A percentile compares a stretch with the other conserved stretches of the same genome.
phyloP scores from a whole-genome alignment of 768 basidiomycete genomes.

The Basidioascus undulatus region DNA sequence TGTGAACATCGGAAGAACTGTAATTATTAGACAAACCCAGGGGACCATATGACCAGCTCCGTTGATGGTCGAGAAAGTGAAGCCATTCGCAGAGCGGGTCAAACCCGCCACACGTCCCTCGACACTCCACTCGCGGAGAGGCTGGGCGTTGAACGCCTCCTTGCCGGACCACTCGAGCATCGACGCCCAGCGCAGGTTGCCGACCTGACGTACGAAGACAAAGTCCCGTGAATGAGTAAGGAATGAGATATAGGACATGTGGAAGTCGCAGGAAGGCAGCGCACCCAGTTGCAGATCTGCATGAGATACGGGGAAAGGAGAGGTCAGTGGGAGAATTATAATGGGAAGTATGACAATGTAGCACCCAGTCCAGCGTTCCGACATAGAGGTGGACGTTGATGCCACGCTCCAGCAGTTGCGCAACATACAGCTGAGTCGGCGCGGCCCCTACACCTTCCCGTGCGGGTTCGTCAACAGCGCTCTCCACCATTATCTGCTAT shows the following conservation, averaged over 20 bases:
- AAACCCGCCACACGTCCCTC: slow-evolving; percentile 31
- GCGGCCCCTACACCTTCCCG: no score
- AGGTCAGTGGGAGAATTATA: no score
- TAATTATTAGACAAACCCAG: no score
- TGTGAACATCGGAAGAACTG: no score
- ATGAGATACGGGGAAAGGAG: slow-evolving; percentile 1
- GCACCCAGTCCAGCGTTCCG: slow-evolving; percentile 23
- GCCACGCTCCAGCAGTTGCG: slow-evolving; percentile 30
- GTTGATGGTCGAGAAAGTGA: slow-evolving; percentile 39
- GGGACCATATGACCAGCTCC: slow-evolving; percentile 67
- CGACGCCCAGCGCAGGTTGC: slow-evolving; percentile 53
- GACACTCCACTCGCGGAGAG: slow-evolving; percentile 32
- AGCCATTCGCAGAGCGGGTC: slow-evolving; percentile 29
- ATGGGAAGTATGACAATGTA: no score
- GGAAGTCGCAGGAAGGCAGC: no score
- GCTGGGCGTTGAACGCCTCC: slow-evolving; percentile 25
- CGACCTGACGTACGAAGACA: slow-evolving; percentile 27
- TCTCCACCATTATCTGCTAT: no score
- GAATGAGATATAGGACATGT: no score
- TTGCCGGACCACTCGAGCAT: slow-evolving; percentile 46
- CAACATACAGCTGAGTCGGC: no score
- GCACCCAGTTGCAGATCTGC: slow-evolving; percentile 32
- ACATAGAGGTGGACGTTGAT: slow-evolving; percentile 31
- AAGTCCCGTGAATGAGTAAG: slow-evolving; percentile 5
- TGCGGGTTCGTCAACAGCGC: no score